Conservation (phyloP, 805 yeast genomes). For the Jamesozyma hellenica region DNA sequence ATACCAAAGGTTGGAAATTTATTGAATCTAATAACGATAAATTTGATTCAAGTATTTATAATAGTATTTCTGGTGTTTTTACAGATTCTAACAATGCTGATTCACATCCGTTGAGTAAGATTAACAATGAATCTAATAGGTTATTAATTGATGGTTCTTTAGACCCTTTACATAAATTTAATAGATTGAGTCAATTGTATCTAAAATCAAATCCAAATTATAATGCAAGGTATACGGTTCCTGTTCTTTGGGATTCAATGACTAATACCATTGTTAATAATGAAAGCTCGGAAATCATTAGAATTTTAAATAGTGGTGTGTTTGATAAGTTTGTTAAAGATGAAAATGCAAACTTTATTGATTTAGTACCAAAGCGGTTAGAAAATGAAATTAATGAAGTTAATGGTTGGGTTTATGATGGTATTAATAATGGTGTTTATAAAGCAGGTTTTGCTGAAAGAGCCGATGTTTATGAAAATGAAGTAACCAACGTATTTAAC, state of each 20-base stretch:
- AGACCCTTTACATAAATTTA: conserved; percentile 51
- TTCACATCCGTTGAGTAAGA: conserved; percentile 9
- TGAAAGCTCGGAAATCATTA: conserved; percentile 81
- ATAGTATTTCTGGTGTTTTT: conserved; percentile 16
- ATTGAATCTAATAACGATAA: background rate
- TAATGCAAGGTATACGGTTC: conserved; percentile 81
- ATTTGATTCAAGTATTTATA: conserved; percentile 1
- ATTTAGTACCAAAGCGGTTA: conserved; percentile 52
- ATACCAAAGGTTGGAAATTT: conserved; percentile 82
- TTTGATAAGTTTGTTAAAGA: conserved; percentile 33
- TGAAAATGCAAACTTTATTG: conserved; percentile 24
- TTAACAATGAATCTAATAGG: conserved; percentile 15
- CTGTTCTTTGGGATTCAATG: conserved; percentile 86
- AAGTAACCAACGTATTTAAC: conserved; percentile 54
- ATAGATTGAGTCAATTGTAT: conserved; percentile 61
- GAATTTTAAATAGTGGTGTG: conserved; percentile 73
- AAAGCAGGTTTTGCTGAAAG: conserved; percentile 82
- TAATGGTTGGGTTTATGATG: conserved; percentile 74
- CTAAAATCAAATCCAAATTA: conserved; percentile 67
- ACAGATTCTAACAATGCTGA: conserved; percentile 3
- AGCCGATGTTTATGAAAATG: conserved; percentile 71
- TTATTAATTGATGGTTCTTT: conserved; percentile 33
- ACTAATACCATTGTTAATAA: conserved; percentile 77
- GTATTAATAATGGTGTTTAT: conserved; percentile 89
- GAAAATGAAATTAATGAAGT: conserved; percentile 57